Percentiles rank a stretch among this genome's conserved stretches.
Evolutionary conservation across 768 basidiomycete species (phyloP).

Genomic region (Leccinum sublutescens): DNA sequence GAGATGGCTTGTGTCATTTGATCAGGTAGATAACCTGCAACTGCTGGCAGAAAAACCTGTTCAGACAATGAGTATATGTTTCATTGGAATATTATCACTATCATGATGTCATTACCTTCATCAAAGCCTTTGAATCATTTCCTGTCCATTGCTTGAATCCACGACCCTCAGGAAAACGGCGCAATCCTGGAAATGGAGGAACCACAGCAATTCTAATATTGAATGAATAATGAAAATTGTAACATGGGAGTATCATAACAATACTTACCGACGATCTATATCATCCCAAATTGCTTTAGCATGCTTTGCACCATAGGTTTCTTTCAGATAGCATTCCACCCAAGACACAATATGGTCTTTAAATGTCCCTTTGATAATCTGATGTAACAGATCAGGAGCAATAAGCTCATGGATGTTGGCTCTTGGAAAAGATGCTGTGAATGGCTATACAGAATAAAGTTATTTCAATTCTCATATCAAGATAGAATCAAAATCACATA

Average conservation of each 20-base stretch:
- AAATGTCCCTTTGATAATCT: neutral
- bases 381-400: neutral
- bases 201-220: neutral
- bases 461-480: neutral
- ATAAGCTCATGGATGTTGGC: neutral
- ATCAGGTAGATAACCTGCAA: neutral
- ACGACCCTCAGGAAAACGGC: neutral
- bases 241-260: neutral
- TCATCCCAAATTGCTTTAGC: neutral
- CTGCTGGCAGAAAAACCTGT: neutral
- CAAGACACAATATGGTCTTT: neutral
- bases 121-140: neutral
- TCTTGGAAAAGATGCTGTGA: neutral
- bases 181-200: neutral
- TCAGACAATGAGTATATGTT: neutral
- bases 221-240: neutral
- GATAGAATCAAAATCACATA: neutral
- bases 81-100: neutral
- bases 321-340: neutral
- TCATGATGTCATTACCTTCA: neutral
- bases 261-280: neutral
- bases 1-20: neutral
- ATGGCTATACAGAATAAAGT: neutral
- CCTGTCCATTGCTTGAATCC: neutral
- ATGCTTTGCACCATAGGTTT: neutral